phyloP scores from a whole-genome alignment of 2,329 filamentous ascomycete genomes.

The Hymenoscyphus scutula region DNA sequence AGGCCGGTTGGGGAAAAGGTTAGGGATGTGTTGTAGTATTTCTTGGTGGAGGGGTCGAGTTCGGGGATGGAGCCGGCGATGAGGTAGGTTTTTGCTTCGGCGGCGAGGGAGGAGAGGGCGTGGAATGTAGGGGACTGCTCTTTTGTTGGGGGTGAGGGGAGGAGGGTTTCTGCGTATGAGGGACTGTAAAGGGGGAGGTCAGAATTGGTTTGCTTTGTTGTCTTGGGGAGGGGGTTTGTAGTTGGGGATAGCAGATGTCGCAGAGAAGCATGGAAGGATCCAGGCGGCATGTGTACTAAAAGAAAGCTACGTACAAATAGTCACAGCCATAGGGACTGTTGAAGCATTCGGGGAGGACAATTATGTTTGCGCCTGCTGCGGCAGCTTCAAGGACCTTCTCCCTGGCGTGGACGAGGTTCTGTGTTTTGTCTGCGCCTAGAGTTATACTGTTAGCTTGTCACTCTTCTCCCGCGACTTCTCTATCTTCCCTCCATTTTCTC shows the following conservation, averaged over 20 bases:
- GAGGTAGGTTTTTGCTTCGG: conserved; percentile 75
- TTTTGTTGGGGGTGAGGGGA: conserved; percentile 68
- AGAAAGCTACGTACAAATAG: conserved; percentile 56
- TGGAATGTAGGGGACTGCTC: conserved; percentile 80
- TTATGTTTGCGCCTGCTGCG: conserved; percentile 71
- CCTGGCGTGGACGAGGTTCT: conserved; percentile 79
- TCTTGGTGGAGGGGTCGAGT: conserved; percentile 56
- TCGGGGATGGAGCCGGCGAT: conserved; percentile 94
- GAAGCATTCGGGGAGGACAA: conserved; percentile 97
- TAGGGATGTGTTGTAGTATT: conserved; percentile 89
- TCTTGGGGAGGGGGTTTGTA: neutral
- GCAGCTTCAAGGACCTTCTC: conserved; percentile 81
- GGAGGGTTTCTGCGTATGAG: conserved; percentile 85
- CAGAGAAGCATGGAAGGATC: no score
- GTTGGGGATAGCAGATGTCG: neutral
- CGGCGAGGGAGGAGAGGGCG: conserved; percentile 75
- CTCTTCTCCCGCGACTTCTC: neutral
- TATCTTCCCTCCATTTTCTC: neutral
- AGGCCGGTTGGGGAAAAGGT: conserved; percentile 75
- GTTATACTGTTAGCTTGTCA: neutral
- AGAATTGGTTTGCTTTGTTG: neutral
- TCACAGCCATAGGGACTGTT: conserved; percentile 94
- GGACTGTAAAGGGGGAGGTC: conserved; percentile 43
- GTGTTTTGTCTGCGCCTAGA: conserved; percentile 72
- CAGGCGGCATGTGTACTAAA: neutral